Evolutionary conservation across 345 rosid genomes (phyloP).

Genomic region (Euphorbia peplus): DNA sequence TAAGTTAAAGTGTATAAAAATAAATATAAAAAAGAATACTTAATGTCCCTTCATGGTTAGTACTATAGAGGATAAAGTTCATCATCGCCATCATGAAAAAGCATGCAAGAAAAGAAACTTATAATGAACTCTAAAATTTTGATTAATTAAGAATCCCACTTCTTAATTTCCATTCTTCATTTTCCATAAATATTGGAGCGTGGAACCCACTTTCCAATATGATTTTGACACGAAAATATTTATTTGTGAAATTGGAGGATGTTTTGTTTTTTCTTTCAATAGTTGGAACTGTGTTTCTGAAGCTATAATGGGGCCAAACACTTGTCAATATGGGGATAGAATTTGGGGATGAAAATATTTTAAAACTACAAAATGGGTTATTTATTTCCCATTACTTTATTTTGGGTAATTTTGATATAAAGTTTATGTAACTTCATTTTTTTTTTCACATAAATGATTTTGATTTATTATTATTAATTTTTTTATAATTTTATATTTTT

Average conservation of each 20-base stretch:
- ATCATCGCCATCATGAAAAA: conserved; percentile 13
- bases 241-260: conserved; percentile 11
- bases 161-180: neutral
- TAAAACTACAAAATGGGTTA: no score
- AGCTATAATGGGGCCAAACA: conserved; percentile 21
- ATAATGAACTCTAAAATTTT: neutral
- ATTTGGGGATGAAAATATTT: neutral
- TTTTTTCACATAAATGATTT: no score
- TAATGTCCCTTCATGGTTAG: neutral
- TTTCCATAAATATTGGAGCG: neutral
- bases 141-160: conserved; percentile 1
- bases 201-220: conserved; percentile 24
- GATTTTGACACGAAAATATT: conserved; percentile 10
- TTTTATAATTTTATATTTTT: no score
- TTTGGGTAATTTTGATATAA: no score
- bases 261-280: conserved; percentile 11
- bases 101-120: neutral
- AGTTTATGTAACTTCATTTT: no score
- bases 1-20: no score
- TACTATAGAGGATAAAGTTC: neutral
- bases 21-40: neutral
- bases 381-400: no score
- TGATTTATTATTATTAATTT: no score
- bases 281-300: conserved; percentile 17
- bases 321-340: conserved; percentile 5